Conservation (phyloP, 139 green algal species). For the Chlamydomonas urium region DNA sequence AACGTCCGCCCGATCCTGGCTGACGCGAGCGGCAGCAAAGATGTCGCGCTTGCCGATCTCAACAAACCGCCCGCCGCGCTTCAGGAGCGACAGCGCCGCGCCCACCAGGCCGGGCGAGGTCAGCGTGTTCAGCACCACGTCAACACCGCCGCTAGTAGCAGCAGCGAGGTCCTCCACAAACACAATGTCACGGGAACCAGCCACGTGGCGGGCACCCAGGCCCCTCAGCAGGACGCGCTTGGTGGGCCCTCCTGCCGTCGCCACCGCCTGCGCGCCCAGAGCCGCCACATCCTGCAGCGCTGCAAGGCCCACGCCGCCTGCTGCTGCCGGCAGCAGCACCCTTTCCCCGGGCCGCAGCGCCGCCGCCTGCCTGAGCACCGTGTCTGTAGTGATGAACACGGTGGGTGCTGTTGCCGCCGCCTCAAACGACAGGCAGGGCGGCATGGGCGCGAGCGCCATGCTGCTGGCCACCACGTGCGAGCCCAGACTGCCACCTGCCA, state of each 20-base stretch:
- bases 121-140: conserved; percentile 77
- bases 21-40: conserved; percentile 53
- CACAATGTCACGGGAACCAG: conserved; percentile 34
- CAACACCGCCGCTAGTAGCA: conserved; percentile 26
- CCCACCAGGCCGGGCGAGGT: conserved; percentile 78
- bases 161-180: conserved; percentile 31
- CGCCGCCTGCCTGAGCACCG: conserved; percentile 43
- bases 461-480: conserved; percentile 56
- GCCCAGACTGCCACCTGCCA: conserved; percentile 69
- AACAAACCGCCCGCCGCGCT: conserved; percentile 57
- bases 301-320: conserved; percentile 77
- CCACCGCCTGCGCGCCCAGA: conserved; percentile 36
- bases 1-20: conserved; percentile 75
- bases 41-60: conserved; percentile 92
- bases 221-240: conserved; percentile 68
- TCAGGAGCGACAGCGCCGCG: conserved; percentile 53
- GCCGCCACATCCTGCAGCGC: conserved; percentile 50
- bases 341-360: conserved; percentile 32
- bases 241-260: conserved; percentile 59
- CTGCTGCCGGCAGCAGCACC: conserved; percentile 70
- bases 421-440: conserved; percentile 60
- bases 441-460: conserved; percentile 61
- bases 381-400: conserved; percentile 60
- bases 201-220: conserved; percentile 41
- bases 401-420: conserved; percentile 72